Base-by-base conservation (phyloP, 345 rosid species). In the Raphanus raphanistrum region DNA sequence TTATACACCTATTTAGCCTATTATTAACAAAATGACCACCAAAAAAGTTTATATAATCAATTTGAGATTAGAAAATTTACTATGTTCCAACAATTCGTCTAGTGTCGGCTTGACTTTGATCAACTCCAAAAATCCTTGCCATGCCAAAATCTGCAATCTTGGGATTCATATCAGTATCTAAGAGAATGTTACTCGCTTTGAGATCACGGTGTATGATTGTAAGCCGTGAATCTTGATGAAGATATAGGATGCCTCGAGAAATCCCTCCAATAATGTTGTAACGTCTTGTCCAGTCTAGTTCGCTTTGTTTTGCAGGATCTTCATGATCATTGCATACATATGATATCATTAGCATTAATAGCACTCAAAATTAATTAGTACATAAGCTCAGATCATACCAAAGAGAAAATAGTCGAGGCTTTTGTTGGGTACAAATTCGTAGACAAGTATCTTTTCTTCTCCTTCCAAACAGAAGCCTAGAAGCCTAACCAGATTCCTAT, bases 41-140 rank as follows among this genome's bases (percentile, higher is more conserved):
- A 26, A 74, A 54, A n/a, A 13, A 8, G 9, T 31, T 63, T 31
- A 63, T 4, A 9, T 48, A 9, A 27, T 54, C 8, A 54, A 3
- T 10, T 50, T 27, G 41, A 10, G 66, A 21, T 59, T 2, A 54
- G 8, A 67, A 11, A 28, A 2, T 52, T 75, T 59, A 75, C 79
- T 41, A 68, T 67, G 74, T 62, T 62, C 66, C 66, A 2, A 62
- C 66, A 17, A 62, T 62, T 62, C 66, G n/a, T 32, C 41, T 62
- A n/a, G 66, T 62, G 66, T 62, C 10, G 66, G 66, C 66, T 31
- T 62, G 66, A 62, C 12, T n/a, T 3, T 62, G 66, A 62, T 62
- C 66, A 62, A 62, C 66, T 62, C 66, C 43, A 15, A 62, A 62
- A 31, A 62, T n/a, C 26, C 66, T 62, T 7, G 43, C 66, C 66